phyloP scores from a whole-genome alignment of 2,329 filamentous ascomycete genomes.

The Penicillium vulpinum region DNA sequence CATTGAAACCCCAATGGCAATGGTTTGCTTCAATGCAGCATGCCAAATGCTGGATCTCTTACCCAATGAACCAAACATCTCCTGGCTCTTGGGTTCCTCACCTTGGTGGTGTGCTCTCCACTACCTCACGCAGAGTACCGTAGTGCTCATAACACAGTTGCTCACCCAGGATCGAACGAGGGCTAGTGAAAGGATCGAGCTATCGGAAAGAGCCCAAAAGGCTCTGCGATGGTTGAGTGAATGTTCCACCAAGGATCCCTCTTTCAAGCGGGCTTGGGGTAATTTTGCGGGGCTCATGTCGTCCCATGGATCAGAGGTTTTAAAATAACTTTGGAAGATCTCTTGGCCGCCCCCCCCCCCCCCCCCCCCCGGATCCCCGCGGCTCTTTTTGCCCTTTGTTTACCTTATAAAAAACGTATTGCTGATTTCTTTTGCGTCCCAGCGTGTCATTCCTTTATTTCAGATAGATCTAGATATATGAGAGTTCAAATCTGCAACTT shows the following conservation, averaged over 20 bases:
- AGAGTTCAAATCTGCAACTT: background rate
- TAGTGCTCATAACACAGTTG: conserved; percentile 42
- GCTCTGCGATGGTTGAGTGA: conserved; percentile 40
- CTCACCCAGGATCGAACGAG: conserved; percentile 34
- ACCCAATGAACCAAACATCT: conserved; percentile 35
- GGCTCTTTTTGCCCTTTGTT: background rate
- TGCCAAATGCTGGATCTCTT: conserved; percentile 36
- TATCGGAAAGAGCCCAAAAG: conserved; percentile 35
- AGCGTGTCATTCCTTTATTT: background rate
- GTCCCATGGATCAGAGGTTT: conserved; percentile 18
- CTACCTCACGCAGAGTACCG: conserved; percentile 42
- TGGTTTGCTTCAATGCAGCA: conserved; percentile 38
- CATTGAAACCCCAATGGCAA: conserved; percentile 36
- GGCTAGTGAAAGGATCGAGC: conserved; percentile 26
- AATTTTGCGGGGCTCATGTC: conserved; percentile 31
- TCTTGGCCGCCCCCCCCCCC: background rate
- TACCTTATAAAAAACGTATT: background rate
- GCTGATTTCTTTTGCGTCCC: background rate
- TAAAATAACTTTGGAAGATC: background rate
- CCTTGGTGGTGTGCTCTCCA: conserved; percentile 47
- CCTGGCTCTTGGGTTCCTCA: conserved; percentile 33
- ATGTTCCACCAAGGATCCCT: conserved; percentile 35
- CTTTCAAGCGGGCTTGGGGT: conserved; percentile 36
- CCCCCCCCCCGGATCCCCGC: background rate
- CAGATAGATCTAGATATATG: background rate